phyloP scores from a whole-genome alignment of 495 filamentous ascomycete genomes.

The Xylaria nigripes region DNA sequence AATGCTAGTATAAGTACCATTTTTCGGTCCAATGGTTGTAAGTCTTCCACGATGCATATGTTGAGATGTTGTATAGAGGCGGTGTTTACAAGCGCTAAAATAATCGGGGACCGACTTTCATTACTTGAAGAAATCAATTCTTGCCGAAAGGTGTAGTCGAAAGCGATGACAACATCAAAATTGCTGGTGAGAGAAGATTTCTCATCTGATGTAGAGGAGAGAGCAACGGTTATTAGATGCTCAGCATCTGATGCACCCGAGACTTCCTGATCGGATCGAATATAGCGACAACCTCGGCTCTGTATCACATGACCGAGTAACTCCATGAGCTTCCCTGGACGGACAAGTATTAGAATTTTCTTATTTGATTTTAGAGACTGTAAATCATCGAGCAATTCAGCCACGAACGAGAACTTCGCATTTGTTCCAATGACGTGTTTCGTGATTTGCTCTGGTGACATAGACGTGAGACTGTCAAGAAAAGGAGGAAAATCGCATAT shows the following conservation, averaged over 20 bases:
- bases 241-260: slow-evolving; percentile 7
- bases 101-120: slow-evolving; percentile 14
- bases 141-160: slow-evolving; percentile 31
- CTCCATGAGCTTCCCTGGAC: slow-evolving; percentile 28
- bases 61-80: slow-evolving; percentile 42
- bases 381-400: slow-evolving; percentile 32
- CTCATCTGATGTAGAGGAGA: slow-evolving; percentile 18
- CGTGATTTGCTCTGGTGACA: slow-evolving; percentile 24
- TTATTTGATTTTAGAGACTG: slow-evolving; percentile 19
- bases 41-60: slow-evolving; percentile 22
- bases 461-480: slow-evolving; percentile 21
- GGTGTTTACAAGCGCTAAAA: slow-evolving; percentile 29
- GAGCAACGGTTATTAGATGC: slow-evolving; percentile 14
- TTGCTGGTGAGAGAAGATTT: slow-evolving; percentile 15
- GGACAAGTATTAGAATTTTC: slow-evolving; percentile 35
- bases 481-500: slow-evolving; percentile 38
- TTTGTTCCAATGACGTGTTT: slow-evolving; percentile 35
- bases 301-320: slow-evolving; percentile 32
- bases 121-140: slow-evolving; percentile 10
- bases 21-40: slow-evolving; percentile 31
- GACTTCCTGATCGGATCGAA: slow-evolving; percentile 19
- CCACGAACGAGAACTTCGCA: slow-evolving; percentile 38
- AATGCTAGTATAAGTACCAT: slow-evolving; percentile 33
- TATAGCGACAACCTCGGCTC: slow-evolving; percentile 19
- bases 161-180: slow-evolving; percentile 33